Evolutionary conservation across 2,329 filamentous ascomycete genomes (phyloP), one percentile per base, ranked within the genome.

Genomic region (Sporothrix globosa): DNA sequence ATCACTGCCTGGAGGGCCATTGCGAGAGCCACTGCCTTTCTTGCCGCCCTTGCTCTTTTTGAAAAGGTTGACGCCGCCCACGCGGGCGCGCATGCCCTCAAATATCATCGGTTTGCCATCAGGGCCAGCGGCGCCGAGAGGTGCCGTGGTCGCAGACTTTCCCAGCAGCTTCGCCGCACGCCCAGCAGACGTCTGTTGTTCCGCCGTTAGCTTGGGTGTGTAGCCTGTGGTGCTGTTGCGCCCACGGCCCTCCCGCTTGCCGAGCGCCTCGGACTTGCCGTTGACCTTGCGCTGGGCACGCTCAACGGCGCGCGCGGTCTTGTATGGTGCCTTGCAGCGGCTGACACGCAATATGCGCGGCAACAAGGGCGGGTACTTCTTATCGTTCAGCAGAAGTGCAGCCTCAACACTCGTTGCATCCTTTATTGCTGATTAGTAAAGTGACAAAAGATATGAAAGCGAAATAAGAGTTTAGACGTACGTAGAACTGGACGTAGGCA

Each of bases 331-430:
- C 80, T 93, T 95, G 77, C 96, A 96, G 72, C 96, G 90, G 63
- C 88, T 91, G 61, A 99, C 94, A 69, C 96, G 91, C 46, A 99
- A 84, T 74, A 90, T 87, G 60, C 96, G 90, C 11, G 95, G 95
- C n/a, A 98, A 88, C 87, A 97, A 90, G 21, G 95, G 95, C 19
- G 95, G 93, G 77, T 94, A 98, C 76, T 92, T 96, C 84, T 98
- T 97, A 73, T 89, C 94, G 78, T 97, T 87, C 72, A 95, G 88
- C 52, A 96, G 86, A 14, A 99, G 86, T 1, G 96, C 96, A n/a
- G 91, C 87, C 80, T 99, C 96, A 60, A 99, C 95, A 58, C 90
- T 85, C 76, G 96, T 97, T 73, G 86, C 88, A 76, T 98, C 92
- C 83, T 90, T 76, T 2, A 17, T 3, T 30, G 21, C 5, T 17